phyloP scores from a whole-genome alignment of 208 protist genomes.

The Crithidia acanthocephali region DNA sequence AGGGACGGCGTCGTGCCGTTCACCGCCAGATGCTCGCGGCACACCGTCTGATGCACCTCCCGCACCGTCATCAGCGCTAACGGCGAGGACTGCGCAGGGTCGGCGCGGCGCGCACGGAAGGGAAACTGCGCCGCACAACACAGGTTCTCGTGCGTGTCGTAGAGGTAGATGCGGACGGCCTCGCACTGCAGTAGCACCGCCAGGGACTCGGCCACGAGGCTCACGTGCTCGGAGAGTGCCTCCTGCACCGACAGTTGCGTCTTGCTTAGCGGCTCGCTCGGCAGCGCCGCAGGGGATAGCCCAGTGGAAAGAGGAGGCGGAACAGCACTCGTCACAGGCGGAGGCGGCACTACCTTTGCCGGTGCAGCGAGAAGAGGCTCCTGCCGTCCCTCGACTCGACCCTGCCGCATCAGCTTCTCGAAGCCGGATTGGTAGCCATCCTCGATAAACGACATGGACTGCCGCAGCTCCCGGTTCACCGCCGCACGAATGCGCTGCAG shows the following conservation, averaged over 20 bases:
- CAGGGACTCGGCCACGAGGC: constrained; percentile 79
- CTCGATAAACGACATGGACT: constrained; percentile 69
- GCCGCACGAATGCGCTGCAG: constrained; percentile 58
- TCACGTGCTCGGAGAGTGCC: constrained; percentile 48
- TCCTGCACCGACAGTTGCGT: constrained; percentile 15
- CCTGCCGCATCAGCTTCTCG: constrained; percentile 47
- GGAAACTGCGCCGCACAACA: constrained; percentile 76
- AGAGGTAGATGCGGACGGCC: constrained; percentile 89
- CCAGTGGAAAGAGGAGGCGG: too few relatives aligned
- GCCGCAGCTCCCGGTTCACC: constrained; percentile 71
- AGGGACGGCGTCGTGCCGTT: constrained; percentile 59
- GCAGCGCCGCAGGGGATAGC: neutral
- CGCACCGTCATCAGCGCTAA: constrained; percentile 81
- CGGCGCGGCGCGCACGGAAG: constrained; percentile 38
- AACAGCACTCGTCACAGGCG: too few relatives aligned
- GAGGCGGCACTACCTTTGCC: neutral
- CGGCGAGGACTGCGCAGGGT: constrained; percentile 76
- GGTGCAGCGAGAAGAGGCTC: neutral
- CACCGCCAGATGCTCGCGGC: constrained; percentile 70
- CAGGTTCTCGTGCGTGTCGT: constrained; percentile 75
- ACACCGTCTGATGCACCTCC: constrained; percentile 81
- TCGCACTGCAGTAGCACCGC: constrained; percentile 81
- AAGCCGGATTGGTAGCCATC: constrained; percentile 83
- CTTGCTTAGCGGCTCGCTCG: neutral
- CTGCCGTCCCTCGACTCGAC: neutral